Base-by-base conservation (phyloP, 2,329 filamentous ascomycete genomes). In the Epichloe festucae region DNA sequence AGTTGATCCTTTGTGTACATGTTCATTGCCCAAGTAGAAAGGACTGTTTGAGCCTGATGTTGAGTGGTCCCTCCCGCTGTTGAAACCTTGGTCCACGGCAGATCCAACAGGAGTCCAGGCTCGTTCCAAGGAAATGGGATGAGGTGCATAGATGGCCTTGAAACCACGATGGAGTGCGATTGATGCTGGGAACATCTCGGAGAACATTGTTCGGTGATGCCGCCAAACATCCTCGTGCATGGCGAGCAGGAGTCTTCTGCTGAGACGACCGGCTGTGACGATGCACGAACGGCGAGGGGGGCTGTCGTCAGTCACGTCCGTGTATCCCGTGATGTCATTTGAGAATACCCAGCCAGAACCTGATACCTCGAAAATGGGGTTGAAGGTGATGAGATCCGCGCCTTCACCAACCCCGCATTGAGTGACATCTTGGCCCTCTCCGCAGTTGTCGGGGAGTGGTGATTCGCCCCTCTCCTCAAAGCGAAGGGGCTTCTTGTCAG, bases 121-220 rank as follows among this genome's bases (percentile, higher is more conserved):
- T 19, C 88, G 79, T 65, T 93, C 88, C 12, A 88, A 70, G 65
- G 82, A 93, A 45, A 93, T 80, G 0, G 89, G 86, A 56, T 95
- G 89, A 0, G 89, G 89, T 0, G 85, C 87, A 60, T 84, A 87
- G 0, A 87, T 82, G 21, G 84, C 86, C 67, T 90, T 90, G 60
- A 88, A 73, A 1, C 86, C 85, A 60, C 87, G 85, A 58, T 89
- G 85, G 5, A 90, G 71, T 0, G 85, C 84, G 62, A 81, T 76
- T 1, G 76, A 78, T 0, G 83, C 76, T 2, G 85, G 85, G 68
- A 84, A 89, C 86, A 90, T 90, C 65, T 90, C 86, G 27, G 78
- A 79, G 63, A 87, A 89, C 83, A 84, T 89, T 65, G 73, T 82
- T 65, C 82, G 85, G 56, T 79, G 81, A 58, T 78, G 73, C 31